A percentile compares a stretch with the other conserved stretches of the same genome.
phyloP scores from a whole-genome alignment of 176 grass and related monocot genomes.

The Leersia perrieri region DNA sequence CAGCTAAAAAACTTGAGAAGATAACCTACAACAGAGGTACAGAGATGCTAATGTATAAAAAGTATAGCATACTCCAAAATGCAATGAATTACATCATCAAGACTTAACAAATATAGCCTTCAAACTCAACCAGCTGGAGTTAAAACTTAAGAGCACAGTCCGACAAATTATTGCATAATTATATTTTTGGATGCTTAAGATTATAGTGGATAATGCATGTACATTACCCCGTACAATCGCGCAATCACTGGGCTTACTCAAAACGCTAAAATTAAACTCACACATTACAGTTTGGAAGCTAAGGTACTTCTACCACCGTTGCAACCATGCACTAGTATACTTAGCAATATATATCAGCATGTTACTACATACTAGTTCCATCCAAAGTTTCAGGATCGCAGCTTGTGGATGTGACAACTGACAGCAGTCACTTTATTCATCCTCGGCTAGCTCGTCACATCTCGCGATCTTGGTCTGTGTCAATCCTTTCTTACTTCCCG shows the following conservation, averaged over 20 bases:
- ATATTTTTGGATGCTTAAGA: constrained; percentile 18
- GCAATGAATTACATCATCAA: background rate
- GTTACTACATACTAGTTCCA: constrained; percentile 23
- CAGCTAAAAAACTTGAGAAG: background rate
- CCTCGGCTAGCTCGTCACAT: constrained; percentile 9
- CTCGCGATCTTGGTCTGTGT: constrained; percentile 12
- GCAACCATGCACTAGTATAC: constrained; percentile 9
- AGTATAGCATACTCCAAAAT: background rate
- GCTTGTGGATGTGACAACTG: background rate
- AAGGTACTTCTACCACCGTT: constrained; percentile 41
- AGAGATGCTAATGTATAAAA: no score
- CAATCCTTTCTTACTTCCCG: constrained; percentile 19
- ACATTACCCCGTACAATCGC: constrained; percentile 18
- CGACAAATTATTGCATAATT: background rate
- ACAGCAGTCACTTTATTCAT: constrained; percentile 3
- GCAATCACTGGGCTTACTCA: background rate
- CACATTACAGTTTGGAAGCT: background rate
- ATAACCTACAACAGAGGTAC: no score
- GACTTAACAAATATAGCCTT: background rate
- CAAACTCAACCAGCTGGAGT: background rate
- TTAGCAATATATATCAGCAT: constrained; percentile 28
- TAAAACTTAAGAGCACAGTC: background rate
- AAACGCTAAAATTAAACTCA: background rate
- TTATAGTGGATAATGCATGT: background rate
- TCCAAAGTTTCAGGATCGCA: constrained; percentile 25